Percentiles rank a stretch among this genome's conserved stretches.
phyloP scores from a whole-genome alignment of 345 rosid species.

The Atalantia buxifolia region DNA sequence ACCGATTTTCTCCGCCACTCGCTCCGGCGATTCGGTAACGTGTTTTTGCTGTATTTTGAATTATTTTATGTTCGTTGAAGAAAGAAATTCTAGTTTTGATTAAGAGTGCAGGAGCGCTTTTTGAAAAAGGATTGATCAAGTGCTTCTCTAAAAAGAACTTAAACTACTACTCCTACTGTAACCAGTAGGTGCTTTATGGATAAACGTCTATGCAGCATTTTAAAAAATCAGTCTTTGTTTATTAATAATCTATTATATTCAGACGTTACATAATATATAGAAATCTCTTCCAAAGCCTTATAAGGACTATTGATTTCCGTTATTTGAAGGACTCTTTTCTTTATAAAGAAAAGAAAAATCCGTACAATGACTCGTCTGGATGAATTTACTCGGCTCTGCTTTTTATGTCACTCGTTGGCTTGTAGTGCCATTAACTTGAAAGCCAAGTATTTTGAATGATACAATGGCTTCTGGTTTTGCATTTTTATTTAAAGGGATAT shows the following conservation, averaged over 20 bases:
- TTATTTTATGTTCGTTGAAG: background rate
- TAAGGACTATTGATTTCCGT: background rate
- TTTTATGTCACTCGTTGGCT: background rate
- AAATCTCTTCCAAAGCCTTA: background rate
- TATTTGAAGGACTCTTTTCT: background rate
- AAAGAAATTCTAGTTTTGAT: background rate
- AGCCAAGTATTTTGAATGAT: background rate
- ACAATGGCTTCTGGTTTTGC: background rate
- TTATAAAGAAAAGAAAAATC: background rate
- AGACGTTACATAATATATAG: background rate
- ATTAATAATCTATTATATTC: no score
- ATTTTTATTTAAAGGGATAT: background rate
- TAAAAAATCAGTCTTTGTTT: background rate
- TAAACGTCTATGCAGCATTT: background rate
- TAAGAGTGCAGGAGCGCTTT: background rate
- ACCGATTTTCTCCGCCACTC: slow-evolving; percentile 35
- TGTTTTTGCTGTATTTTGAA: background rate
- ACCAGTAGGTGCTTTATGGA: background rate
- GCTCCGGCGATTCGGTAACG: slow-evolving; percentile 32
- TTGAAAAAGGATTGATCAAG: background rate
- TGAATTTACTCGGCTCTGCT: background rate
- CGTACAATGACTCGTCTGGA: background rate
- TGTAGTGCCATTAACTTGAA: background rate
- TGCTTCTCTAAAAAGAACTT: background rate
- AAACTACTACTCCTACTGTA: background rate